Evolutionary conservation across 441 rosid species (phyloP).

Genomic region (Populus hybrid): DNA sequence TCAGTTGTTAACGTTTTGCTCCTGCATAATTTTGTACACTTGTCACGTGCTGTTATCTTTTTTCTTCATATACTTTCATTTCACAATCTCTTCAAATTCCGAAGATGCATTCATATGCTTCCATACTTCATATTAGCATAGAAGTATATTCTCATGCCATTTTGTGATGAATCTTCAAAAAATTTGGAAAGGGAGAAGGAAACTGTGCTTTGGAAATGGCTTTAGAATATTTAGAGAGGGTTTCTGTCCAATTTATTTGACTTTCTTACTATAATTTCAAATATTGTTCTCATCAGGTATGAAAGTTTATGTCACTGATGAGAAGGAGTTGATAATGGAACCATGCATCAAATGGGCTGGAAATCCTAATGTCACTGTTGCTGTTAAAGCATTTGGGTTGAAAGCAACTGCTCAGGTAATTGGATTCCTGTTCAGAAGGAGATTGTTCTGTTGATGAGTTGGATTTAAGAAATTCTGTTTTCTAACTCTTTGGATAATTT

Average conservation of each 20-base stretch:
- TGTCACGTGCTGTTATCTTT: neutral
- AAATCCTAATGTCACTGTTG: conserved; percentile 74
- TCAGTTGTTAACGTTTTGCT: neutral
- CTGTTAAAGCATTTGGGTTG: conserved; percentile 84
- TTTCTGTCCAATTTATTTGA: neutral
- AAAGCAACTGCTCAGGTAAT: conserved; percentile 93
- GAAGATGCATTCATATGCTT: too few species aligned
- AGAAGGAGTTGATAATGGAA: conserved; percentile 97
- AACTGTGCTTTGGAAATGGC: neutral
- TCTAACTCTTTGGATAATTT: conserved; percentile 17
- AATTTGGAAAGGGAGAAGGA: neutral
- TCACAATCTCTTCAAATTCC: too few species aligned
- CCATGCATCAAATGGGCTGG: conserved; percentile 94
- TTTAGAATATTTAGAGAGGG: neutral
- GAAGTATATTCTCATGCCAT: too few species aligned
- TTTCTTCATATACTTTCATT: neutral
- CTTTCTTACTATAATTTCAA: neutral
- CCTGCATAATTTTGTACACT: neutral
- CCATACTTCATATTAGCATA: too few species aligned
- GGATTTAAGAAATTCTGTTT: conserved; percentile 1
- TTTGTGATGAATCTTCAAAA: too few species aligned
- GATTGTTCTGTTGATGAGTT: neutral
- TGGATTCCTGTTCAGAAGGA: neutral
- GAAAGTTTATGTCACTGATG: conserved; percentile 94
- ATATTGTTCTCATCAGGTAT: conserved; percentile 51